Evolutionary conservation across 495 filamentous ascomycete species (phyloP).

Genomic region (Cercophora newfieldiana): DNA sequence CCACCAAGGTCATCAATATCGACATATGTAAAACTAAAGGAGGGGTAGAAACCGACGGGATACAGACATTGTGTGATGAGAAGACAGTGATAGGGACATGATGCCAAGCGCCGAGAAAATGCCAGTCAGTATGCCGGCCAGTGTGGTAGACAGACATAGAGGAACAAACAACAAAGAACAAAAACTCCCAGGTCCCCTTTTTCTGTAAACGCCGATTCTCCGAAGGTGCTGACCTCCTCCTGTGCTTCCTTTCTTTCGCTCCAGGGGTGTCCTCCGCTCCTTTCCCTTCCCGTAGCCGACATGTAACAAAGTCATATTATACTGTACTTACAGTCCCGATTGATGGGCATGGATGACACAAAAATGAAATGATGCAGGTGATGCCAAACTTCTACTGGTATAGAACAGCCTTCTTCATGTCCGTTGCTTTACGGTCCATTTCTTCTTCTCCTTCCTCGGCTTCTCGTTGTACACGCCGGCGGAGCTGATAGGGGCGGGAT

Average conservation of each 20-base stretch:
- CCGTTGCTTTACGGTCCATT: constrained; percentile 39
- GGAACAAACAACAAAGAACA: neutral
- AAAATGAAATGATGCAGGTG: constrained; percentile 8
- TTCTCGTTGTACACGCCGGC: constrained; percentile 32
- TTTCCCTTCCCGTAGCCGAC: neutral
- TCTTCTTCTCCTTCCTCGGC: constrained; percentile 40
- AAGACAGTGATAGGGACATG: neutral
- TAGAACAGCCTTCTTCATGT: constrained; percentile 28
- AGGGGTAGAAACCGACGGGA: neutral
- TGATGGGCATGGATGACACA: neutral
- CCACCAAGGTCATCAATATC: neutral
- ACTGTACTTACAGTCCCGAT: neutral
- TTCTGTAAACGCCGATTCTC: neutral
- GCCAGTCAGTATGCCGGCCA: neutral
- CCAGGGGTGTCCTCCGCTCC: neutral
- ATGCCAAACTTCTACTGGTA: neutral
- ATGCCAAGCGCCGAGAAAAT: neutral
- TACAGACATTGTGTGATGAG: neutral
- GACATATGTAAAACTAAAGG: neutral
- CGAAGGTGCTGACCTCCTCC: neutral
- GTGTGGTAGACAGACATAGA: neutral
- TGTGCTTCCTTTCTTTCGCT: neutral
- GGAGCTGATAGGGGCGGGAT: constrained; percentile 31
- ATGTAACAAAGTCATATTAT: neutral
- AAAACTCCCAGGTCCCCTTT: neutral